These are phyloP conservation scores for Xylariaceae sp. DNA, from an alignment of 2,329 filamentous ascomycete genomes.

Conservation along the genomic window DNA sequence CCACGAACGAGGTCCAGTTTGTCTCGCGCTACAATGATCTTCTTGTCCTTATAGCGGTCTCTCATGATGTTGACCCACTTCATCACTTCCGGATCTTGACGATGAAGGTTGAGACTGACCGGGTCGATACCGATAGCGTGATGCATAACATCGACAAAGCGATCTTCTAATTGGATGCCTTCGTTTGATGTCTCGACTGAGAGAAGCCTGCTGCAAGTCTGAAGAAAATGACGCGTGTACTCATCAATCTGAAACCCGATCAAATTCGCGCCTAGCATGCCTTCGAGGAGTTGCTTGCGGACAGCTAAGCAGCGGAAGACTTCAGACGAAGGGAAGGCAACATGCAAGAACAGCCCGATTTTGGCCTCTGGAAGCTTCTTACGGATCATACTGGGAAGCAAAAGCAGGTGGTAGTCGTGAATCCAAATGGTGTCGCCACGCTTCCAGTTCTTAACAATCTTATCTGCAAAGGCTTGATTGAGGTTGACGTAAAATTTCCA, in stretches of 20 bases:
- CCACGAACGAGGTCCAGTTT: slow-evolving; percentile 93
- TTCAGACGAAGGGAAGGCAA: slow-evolving; percentile 94
- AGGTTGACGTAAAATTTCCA: slow-evolving; percentile 94
- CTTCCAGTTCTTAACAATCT: slow-evolving; percentile 91
- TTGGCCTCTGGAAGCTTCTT: slow-evolving; percentile 90
- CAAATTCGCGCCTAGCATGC: slow-evolving; percentile 90
- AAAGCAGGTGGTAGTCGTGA: slow-evolving; percentile 91
- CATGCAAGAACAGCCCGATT: slow-evolving; percentile 95
- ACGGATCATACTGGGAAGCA: slow-evolving; percentile 88
- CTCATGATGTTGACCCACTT: slow-evolving; percentile 82
- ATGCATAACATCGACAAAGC: slow-evolving; percentile 87
- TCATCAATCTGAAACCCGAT: slow-evolving; percentile 94
- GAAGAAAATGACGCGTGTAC: slow-evolving; percentile 91
- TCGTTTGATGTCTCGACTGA: slow-evolving; percentile 89
- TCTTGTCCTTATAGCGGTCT: slow-evolving; percentile 86
- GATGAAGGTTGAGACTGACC: slow-evolving; percentile 72
- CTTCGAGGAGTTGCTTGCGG: slow-evolving; percentile 85
- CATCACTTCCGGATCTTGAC: slow-evolving; percentile 74
- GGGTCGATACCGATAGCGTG: slow-evolving; percentile 93
- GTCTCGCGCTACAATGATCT: slow-evolving; percentile 89
- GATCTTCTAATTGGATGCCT: slow-evolving; percentile 88
- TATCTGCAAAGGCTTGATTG: slow-evolving; percentile 92
- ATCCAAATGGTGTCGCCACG: slow-evolving; percentile 92
- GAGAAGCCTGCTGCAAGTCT: slow-evolving; percentile 91
- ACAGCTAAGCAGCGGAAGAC: slow-evolving; percentile 92